phyloP scores from a whole-genome alignment of 2,329 filamentous ascomycete genomes.

The Endocalyx cinctus region DNA sequence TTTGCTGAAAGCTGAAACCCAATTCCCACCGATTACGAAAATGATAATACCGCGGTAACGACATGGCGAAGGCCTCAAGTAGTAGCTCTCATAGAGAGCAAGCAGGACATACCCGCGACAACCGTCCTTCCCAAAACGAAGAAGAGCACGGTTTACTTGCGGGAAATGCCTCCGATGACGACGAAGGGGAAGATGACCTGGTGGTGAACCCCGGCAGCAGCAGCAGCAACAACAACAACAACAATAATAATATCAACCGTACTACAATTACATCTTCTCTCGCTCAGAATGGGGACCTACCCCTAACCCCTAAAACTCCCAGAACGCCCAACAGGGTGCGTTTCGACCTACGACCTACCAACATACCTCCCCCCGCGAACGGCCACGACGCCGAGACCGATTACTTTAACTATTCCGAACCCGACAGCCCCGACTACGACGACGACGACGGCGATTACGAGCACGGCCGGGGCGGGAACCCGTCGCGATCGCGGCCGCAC shows the following conservation, averaged over 20 bases:
- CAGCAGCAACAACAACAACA: no score
- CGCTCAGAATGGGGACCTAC: no score
- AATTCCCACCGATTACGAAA: no score
- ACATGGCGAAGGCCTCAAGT: constrained; percentile 39
- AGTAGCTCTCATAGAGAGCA: constrained; percentile 23
- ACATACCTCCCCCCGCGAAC: constrained; percentile 25
- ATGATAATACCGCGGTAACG: constrained; percentile 33
- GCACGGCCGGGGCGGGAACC: no score
- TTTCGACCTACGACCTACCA: constrained; percentile 44
- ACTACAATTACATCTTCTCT: background rate
- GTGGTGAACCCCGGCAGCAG: constrained; percentile 20
- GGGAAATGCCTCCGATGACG: constrained; percentile 12
- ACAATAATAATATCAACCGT: constrained; percentile 6
- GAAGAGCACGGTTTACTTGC: constrained; percentile 35
- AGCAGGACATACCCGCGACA: no score
- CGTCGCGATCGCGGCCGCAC: constrained; percentile 5
- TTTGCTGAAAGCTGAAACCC: no score
- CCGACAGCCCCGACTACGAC: background rate
- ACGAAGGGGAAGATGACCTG: constrained; percentile 15
- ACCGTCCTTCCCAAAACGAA: constrained; percentile 27
- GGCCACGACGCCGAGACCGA: constrained; percentile 8
- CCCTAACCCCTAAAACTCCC: constrained; percentile 36
- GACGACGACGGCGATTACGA: no score
- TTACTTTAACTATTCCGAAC: no score
- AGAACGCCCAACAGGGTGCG: constrained; percentile 63